Base-by-base conservation (phyloP, 1,284 basidiomycete species). In the Abortiporus biennis region DNA sequence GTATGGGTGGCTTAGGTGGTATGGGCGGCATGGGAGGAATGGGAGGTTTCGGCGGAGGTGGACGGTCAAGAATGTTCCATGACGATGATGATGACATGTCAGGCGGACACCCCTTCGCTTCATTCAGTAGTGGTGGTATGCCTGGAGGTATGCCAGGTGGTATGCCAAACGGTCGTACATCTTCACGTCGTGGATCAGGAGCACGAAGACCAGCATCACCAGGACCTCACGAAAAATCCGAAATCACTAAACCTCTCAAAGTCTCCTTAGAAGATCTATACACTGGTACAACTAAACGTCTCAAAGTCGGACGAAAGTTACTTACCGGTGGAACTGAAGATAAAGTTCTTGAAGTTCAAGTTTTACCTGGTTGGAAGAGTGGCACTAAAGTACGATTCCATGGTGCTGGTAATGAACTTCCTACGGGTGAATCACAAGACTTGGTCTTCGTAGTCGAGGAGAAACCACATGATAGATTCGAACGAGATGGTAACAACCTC, bases 361-460 rank as follows among this genome's bases (percentile, higher is more conserved):
- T n/a, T n/a, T n/a, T n/a, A n/a, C 88, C 93, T 0, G 87, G 87
- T 2, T 90, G 84, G 85, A 87, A 88, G 68, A 76, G 77, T 50
- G 93, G 93, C 2, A 97, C 93, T 16, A 96, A 94, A 67, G 78
- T 96, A 48, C 82, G 89, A 44, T 97, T 93, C 65, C 80, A 88
- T 0, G 76, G 78, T 16, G 83, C 89, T 4, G 92, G 93, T 2
- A 92, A 96, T 63, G 92, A 96, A 57, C 76, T 79, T 46, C 64
- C 74, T n/a, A 66, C 53, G 22, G 79, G 88, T 4, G 87, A 89
- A 47, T 65, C 84, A 15, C 89, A 91, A 61, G 91, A 89, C 65
- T 74, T 96, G 17, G 86, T 89, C 11, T 95, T 96, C 57, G 78
- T 94, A 32, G 82, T 95, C 6, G 91, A 94, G 62, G 92, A 96